Evolutionary conservation across 768 basidiomycete species (phyloP), one percentile per base, ranked within the genome.

Genomic region (Leccinum barrowsii): DNA sequence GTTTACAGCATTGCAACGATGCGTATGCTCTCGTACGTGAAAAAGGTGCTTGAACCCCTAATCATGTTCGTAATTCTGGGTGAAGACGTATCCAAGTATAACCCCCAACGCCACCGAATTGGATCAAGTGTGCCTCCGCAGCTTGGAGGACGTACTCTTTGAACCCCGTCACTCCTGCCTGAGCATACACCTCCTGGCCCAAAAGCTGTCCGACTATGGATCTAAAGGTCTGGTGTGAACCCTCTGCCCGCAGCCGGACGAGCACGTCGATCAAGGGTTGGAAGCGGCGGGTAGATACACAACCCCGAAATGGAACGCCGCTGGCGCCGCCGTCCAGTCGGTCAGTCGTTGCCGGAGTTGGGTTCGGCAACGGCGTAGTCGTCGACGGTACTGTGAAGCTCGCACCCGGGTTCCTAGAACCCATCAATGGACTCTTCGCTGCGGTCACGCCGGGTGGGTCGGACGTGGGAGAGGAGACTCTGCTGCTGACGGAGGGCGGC

Each of bases 141-240:
- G 82, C 82, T 55, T 75, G 59, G 8, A 59, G 61, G 12, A 72
- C 53, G 60, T 82, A 84, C 44, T 78, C 73, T 17, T 68, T 68
- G 60, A 82, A 80, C 24, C 65, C 75, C 6, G 72, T 28, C 5
- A 76, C 77, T 1, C 78, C 77, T 10, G 77, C 80, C 34, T 65
- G 65, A 63, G 66, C 63, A 54, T 81, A 82, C 2, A 75, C 66
- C 1, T 44, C 30, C 60, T 63, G 52, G 65, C 69, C 34, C 11
- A 84, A 60, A 30, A 67, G 63, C 26, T 66, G 37, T 10, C 74
- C 77, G 10, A 84, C 57, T 1, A 49, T n/a, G 24, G 78, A 78
- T 56, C 80, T 76, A 8, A 75, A 67, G 19, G 74, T 68, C n/a
- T 63, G 63, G 15, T 50, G n/a, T 34, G 61, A 52, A 1, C 79